Evolutionary conservation across 2,329 filamentous ascomycete species (phyloP).

Genomic region (Neofusicoccum cordaticola): DNA sequence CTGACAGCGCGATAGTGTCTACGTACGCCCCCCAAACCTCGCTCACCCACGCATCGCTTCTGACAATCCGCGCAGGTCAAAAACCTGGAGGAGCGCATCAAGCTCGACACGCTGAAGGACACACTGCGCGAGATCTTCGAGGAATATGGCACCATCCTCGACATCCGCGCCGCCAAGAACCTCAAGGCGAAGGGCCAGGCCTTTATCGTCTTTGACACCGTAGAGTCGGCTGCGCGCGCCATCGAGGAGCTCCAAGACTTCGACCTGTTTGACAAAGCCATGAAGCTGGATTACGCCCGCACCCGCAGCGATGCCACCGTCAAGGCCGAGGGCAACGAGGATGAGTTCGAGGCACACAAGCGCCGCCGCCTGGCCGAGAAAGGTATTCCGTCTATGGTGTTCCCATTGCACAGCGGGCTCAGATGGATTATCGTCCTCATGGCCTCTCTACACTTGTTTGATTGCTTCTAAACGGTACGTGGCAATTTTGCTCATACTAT

Average conservation of each 20-base stretch:
- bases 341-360: slow-evolving; percentile 88
- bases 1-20: background rate
- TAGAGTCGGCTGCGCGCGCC: slow-evolving; percentile 75
- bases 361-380: slow-evolving; percentile 81
- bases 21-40: background rate
- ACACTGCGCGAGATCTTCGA: slow-evolving; percentile 76
- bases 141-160: slow-evolving; percentile 82
- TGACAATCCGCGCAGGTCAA: slow-evolving; percentile 44
- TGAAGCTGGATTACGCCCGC: slow-evolving; percentile 78
- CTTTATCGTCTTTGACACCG: slow-evolving; percentile 83
- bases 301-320: slow-evolving; percentile 87
- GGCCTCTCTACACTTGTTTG: background rate
- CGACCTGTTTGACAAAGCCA: slow-evolving; percentile 86
- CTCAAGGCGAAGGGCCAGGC: slow-evolving; percentile 92
- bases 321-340: slow-evolving; percentile 65
- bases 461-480: background rate
- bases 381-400: slow-evolving; percentile 53
- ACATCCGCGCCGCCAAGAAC: slow-evolving; percentile 85
- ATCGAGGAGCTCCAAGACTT: slow-evolving; percentile 91
- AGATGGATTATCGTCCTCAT: slow-evolving; percentile 13
- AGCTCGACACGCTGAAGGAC: slow-evolving; percentile 71
- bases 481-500: background rate
- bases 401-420: slow-evolving; percentile 11
- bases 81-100: slow-evolving; percentile 91
- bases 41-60: background rate